These are phyloP conservation scores for Amanita rimosa DNA, from an alignment of 768 basidiomycete species.

Conservation along the genomic window DNA sequence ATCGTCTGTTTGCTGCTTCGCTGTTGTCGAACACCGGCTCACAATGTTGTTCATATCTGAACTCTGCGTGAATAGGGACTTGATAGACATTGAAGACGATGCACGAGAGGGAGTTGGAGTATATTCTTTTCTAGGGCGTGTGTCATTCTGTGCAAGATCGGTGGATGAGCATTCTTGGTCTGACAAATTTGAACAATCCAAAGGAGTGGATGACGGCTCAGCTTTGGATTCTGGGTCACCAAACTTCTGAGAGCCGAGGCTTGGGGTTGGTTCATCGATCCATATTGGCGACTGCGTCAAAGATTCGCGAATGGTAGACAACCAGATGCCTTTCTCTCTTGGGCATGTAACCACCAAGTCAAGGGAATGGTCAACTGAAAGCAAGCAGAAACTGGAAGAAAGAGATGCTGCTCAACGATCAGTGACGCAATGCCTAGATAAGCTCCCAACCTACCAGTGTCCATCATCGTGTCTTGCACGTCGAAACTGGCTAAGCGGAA, in stretches of 20 bases:
- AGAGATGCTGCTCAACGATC: slow-evolving; percentile 49
- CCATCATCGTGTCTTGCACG: slow-evolving; percentile 54
- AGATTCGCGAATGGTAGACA: slow-evolving; percentile 51
- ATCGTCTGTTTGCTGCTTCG: slow-evolving; percentile 64
- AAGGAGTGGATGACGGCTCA: not conserved
- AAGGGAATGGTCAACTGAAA: slow-evolving; percentile 58
- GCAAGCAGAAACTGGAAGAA: slow-evolving; percentile 73
- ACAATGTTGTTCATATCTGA: slow-evolving; percentile 52
- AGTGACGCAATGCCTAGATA: slow-evolving; percentile 2
- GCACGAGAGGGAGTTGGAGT: slow-evolving; percentile 31
- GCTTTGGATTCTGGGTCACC: too few relatives aligned
- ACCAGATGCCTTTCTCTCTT: slow-evolving; percentile 83
- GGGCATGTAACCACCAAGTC: slow-evolving; percentile 81
- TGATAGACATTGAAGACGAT: slow-evolving; percentile 55
- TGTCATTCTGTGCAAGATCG: slow-evolving; percentile 11
- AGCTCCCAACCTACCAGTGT: slow-evolving; percentile 55
- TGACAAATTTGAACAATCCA: not conserved
- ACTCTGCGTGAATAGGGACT: slow-evolving; percentile 42
- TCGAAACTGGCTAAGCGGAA: slow-evolving; percentile 69
- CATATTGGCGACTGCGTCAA: slow-evolving; percentile 33
- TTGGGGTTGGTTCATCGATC: slow-evolving; percentile 53
- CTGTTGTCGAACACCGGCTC: slow-evolving; percentile 52
- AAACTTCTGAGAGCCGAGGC: slow-evolving; percentile 19
- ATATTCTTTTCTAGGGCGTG: slow-evolving; percentile 15
- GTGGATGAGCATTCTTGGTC: slow-evolving; percentile 14